These are phyloP conservation scores for Tricholoma terreum DNA, from an alignment of 768 basidiomycete genomes.

Conservation along the genomic window DNA sequence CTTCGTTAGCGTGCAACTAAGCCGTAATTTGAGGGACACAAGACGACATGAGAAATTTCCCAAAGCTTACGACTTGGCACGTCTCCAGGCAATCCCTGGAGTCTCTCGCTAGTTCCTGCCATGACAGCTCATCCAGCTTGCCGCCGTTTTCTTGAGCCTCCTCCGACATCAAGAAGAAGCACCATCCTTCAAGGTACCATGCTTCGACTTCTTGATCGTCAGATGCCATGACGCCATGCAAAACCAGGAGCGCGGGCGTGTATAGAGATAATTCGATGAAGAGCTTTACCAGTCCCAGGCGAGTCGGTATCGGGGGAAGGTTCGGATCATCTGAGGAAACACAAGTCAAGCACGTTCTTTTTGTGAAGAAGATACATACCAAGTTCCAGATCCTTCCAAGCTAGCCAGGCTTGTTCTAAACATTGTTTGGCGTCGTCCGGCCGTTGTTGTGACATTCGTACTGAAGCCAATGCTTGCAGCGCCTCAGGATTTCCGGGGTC, in stretches of 20 bases:
- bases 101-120: slow-evolving; percentile 78
- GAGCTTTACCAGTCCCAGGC: slow-evolving; percentile 73
- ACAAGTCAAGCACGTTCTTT: neutral
- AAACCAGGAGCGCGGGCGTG: slow-evolving; percentile 67
- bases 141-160: slow-evolving; percentile 58
- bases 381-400: slow-evolving; percentile 67
- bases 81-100: slow-evolving; percentile 80
- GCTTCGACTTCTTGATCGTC: slow-evolving; percentile 89
- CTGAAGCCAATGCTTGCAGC: slow-evolving; percentile 76
- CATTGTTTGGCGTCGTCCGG: slow-evolving; percentile 77
- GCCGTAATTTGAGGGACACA: slow-evolving; percentile 2
- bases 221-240: slow-evolving; percentile 74
- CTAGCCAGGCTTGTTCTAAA: slow-evolving; percentile 63
- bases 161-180: slow-evolving; percentile 81
- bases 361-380: slow-evolving; percentile 22
- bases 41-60: slow-evolving; percentile 1
- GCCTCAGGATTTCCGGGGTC: slow-evolving; percentile 79
- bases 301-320: slow-evolving; percentile 68
- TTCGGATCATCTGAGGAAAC: slow-evolving; percentile 53
- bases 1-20: slow-evolving; percentile 69
- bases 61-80: slow-evolving; percentile 64
- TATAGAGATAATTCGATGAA: slow-evolving; percentile 76
- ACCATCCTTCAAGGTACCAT: slow-evolving; percentile 96
- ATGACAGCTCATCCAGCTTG: slow-evolving; percentile 51
- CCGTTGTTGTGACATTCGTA: slow-evolving; percentile 83